Percentiles rank a stretch among this genome's conserved stretches.
These are phyloP conservation scores for Akanthomyces uredinophilus DNA, from an alignment of 2,329 filamentous ascomycete genomes.

Conservation along the genomic window DNA sequence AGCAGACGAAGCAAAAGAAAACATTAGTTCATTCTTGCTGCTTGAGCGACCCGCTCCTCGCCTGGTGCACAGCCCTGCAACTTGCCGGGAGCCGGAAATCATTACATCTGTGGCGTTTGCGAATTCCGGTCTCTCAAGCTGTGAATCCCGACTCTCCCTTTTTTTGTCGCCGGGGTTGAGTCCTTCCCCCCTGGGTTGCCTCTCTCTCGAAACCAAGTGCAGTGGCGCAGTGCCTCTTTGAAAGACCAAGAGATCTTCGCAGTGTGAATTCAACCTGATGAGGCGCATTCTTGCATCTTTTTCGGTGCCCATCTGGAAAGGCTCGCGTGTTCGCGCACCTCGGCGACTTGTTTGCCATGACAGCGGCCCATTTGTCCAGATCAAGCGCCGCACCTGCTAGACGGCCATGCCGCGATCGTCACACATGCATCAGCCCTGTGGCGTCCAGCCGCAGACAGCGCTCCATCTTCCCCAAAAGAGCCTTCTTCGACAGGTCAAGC, in stretches of 20 bases:
- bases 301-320: neutral
- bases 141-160: neutral
- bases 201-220: neutral
- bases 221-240: neutral
- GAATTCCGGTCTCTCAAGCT: neutral
- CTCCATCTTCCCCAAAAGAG: too few species aligned
- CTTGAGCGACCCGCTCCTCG: neutral
- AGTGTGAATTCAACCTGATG: neutral
- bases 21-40: neutral
- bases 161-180: neutral
- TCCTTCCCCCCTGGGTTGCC: neutral
- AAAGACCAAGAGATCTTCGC: neutral
- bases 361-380: neutral
- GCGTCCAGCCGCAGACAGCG: too few species aligned
- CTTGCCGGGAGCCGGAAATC: constrained; percentile 1
- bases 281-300: neutral
- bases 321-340: neutral
- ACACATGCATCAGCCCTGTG: too few species aligned
- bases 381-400: neutral
- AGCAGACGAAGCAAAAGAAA: neutral
- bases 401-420: too few species aligned
- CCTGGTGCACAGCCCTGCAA: constrained; percentile 8
- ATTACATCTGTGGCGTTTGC: constrained; percentile 1
- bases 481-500: too few species aligned
- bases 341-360: too few species aligned